A percentile compares a stretch with the other conserved stretches of the same genome.
Evolutionary conservation across 306 rosid species (phyloP).

Genomic region (Ormosia emarginata): DNA sequence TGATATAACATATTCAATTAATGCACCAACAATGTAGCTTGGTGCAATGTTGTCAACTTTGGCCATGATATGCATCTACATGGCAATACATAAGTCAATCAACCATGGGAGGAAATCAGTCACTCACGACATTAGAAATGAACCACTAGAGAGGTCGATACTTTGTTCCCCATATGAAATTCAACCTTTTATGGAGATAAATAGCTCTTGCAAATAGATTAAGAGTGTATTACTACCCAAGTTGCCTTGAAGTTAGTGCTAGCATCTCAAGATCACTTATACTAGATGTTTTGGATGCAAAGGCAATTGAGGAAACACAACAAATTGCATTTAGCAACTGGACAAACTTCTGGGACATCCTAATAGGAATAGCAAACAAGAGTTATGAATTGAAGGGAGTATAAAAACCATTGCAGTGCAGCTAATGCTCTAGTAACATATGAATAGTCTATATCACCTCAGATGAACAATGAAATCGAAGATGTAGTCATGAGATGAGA

Average conservation of each 20-base stretch:
- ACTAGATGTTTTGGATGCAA: neutral
- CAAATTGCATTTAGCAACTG: slow-evolving; percentile 3
- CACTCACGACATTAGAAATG: neutral
- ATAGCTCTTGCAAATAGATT: neutral
- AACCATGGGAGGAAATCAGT: neutral
- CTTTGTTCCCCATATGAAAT: neutral
- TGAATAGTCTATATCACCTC: neutral
- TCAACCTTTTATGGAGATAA: neutral
- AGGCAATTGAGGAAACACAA: neutral
- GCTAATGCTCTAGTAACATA: neutral
- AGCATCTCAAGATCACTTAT: neutral
- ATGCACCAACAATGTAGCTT: neutral
- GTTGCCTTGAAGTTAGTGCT: neutral
- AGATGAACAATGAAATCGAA: neutral
- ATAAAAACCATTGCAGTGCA: neutral
- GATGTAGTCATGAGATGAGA: neutral
- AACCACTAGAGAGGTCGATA: neutral
- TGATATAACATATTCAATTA: neutral
- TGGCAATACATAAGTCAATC: neutral
- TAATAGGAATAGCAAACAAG: neutral
- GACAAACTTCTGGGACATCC: neutral
- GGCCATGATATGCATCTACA: neutral
- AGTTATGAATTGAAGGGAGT: neutral
- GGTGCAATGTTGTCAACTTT: neutral
- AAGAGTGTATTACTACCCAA: neutral